Conservation (phyloP, 495 filamentous ascomycete species). For the Penicillium flavigenum region DNA sequence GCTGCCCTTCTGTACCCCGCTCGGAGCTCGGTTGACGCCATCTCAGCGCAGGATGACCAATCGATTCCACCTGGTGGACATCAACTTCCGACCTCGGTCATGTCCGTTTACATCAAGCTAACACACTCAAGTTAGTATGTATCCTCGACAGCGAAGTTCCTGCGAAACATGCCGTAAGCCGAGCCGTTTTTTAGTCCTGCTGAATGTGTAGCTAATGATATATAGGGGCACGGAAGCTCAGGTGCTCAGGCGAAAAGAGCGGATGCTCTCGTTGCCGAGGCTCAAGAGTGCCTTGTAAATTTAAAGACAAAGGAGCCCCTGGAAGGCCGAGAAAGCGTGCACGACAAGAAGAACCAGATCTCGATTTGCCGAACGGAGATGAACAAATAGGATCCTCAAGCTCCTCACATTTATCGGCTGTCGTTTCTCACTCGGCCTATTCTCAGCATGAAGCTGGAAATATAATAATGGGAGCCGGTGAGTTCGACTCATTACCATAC, state of each 20-base stretch:
- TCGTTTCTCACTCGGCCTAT: neutral
- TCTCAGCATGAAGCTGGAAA: neutral
- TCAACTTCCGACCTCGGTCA: conserved; percentile 1
- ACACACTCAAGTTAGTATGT: conserved; percentile 17
- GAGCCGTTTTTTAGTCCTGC: neutral
- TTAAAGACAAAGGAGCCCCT: conserved; percentile 29
- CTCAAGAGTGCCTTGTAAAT: conserved; percentile 25
- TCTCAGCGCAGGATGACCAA: conserved; percentile 22
- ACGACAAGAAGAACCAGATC: conserved; percentile 14
- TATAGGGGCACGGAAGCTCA: conserved; percentile 28
- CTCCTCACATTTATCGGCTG: conserved; percentile 14
- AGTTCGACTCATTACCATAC: conserved; percentile 16
- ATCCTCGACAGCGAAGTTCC: conserved; percentile 24
- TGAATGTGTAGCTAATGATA: neutral
- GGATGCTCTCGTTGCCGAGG: conserved; percentile 27
- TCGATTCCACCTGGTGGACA: neutral
- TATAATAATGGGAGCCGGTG: conserved; percentile 8
- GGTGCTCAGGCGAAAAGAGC: conserved; percentile 31
- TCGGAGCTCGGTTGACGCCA: conserved; percentile 22
- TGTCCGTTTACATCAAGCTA: neutral
- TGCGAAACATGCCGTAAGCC: conserved; percentile 7
- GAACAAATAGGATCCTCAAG: conserved; percentile 9
- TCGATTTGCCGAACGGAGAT: conserved; percentile 2
- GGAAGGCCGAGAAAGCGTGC: conserved; percentile 27
- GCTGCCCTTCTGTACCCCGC: conserved; percentile 18